Base-by-base conservation (phyloP, 2,329 filamentous ascomycete species). In the Pseudogymnoascus sp. region DNA sequence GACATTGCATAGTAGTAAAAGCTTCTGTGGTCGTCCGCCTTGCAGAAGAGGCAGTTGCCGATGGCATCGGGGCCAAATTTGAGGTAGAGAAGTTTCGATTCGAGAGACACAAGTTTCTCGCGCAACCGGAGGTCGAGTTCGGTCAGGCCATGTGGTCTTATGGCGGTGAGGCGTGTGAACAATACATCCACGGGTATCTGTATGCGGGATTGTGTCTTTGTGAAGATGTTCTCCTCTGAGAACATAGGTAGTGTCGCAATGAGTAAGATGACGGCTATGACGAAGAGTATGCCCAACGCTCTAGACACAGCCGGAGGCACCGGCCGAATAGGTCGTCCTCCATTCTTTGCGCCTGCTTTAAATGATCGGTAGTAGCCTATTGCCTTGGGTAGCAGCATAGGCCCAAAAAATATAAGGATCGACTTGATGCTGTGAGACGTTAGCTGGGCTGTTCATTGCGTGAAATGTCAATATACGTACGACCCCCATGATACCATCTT, bases 1-100 rank as follows among this genome's bases (percentile, higher is more conserved):
- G 93, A 89, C 0, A 95, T 75, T 12, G 89, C 87, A 75, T 96
- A 97, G 72, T 89, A 82, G 58, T 96, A 81, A 77, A 92, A 97
- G 42, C 82, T 84, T 37, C 77, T 78, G 4, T 85, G 81, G 58
- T 89, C 85, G 63, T 89, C 86, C n/a, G 84, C 76, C 59, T 77
- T 80, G 81, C 92, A 97, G 77, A 96, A 96, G n/a, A 84, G 82
- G 73, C 92, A 97, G 63, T 85, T 79, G 21, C 86, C 79, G 37
- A 97, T 73, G 7, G 87, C 84, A 35, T 83, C 80, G 0, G 92
- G 90, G 2, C 94, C 94, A 74, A 86, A 95, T 63, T 88, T 86
- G 60, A 95, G 80, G 76, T 97, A 97, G 6, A 96, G 79, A 63
- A 94, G 82, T 61, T 90, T 82, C 58, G 87, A 88, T 67, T 90